Conservation (phyloP, 2,329 filamentous ascomycete species). For the Zymoseptoria crescenta region DNA sequence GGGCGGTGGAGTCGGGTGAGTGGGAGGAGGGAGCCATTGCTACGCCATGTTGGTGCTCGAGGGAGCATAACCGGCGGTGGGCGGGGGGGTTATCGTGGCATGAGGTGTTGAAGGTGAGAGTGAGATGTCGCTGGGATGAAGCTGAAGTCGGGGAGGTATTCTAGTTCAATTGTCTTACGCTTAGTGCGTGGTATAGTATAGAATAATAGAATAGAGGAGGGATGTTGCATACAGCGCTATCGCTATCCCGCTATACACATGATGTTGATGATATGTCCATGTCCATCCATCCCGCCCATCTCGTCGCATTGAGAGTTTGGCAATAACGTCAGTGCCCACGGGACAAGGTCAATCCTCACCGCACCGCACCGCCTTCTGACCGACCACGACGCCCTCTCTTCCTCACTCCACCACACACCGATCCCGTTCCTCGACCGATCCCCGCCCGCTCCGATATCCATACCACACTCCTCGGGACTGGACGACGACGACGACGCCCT, state of each 20-base stretch:
- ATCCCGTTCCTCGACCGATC: background rate
- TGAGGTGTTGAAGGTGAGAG: slow-evolving; percentile 3
- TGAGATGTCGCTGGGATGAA: background rate
- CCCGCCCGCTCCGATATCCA: background rate
- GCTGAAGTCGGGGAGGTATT: background rate
- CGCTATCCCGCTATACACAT: too few relatives aligned
- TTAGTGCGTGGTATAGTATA: too few relatives aligned
- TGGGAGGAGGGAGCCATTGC: slow-evolving; percentile 3
- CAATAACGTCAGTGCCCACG: background rate
- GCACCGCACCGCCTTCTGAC: background rate
- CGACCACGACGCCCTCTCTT: background rate
- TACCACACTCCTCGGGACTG: background rate
- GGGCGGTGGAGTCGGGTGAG: background rate
- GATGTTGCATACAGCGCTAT: too few relatives aligned
- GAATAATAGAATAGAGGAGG: too few relatives aligned
- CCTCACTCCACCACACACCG: background rate
- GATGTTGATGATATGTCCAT: background rate
- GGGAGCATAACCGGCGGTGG: slow-evolving; percentile 21
- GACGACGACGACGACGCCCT: too few relatives aligned
- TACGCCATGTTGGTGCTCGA: slow-evolving; percentile 21
- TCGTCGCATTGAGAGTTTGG: background rate
- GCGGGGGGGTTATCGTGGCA: slow-evolving; percentile 5
- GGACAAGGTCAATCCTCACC: too few relatives aligned
- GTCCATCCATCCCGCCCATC: too few relatives aligned
- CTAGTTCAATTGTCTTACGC: too few relatives aligned